These are phyloP conservation scores for Podaxis pistillaris DNA, from an alignment of 768 basidiomycete genomes.

Conservation along the genomic window DNA sequence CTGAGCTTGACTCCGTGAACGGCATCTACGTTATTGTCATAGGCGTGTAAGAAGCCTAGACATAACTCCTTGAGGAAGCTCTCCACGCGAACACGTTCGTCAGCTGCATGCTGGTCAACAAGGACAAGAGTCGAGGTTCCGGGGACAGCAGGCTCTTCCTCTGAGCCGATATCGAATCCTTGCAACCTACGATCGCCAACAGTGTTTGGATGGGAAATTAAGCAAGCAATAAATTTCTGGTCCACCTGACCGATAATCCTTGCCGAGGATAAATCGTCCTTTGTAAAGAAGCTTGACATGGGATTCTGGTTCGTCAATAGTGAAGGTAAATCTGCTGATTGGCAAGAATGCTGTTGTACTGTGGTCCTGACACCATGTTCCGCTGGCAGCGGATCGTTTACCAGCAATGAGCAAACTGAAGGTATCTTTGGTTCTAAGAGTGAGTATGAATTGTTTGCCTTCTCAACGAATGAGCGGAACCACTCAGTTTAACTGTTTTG, in stretches of 20 bases:
- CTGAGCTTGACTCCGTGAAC: slow-evolving; percentile 34
- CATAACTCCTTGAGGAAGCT: slow-evolving; percentile 74
- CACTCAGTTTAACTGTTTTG: slow-evolving; percentile 1
- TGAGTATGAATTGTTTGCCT: slow-evolving; percentile 11
- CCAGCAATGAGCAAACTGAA: background rate
- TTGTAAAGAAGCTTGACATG: slow-evolving; percentile 20
- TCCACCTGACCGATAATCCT: slow-evolving; percentile 83
- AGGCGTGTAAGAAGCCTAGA: slow-evolving; percentile 55
- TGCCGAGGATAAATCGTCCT: slow-evolving; percentile 54
- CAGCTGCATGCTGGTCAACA: slow-evolving; percentile 98
- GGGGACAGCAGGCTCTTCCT: slow-evolving; percentile 6
- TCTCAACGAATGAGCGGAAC: background rate
- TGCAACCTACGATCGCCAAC: slow-evolving; percentile 11
- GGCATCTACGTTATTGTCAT: slow-evolving; percentile 26
- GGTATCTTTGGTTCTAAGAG: slow-evolving; percentile 8
- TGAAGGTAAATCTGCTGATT: slow-evolving; percentile 14
- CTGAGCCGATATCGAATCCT: slow-evolving; percentile 6
- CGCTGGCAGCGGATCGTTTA: background rate
- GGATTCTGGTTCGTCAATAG: slow-evolving; percentile 17
- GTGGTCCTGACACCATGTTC: background rate
- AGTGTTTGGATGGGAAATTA: slow-evolving; percentile 28
- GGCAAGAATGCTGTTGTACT: slow-evolving; percentile 3
- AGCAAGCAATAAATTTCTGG: slow-evolving; percentile 84
- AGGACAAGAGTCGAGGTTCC: slow-evolving; percentile 53
- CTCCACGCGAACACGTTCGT: slow-evolving; percentile 93